Evolutionary conservation across 768 basidiomycete genomes (phyloP).

Genomic region (Hortiboletus flavorubellus): DNA sequence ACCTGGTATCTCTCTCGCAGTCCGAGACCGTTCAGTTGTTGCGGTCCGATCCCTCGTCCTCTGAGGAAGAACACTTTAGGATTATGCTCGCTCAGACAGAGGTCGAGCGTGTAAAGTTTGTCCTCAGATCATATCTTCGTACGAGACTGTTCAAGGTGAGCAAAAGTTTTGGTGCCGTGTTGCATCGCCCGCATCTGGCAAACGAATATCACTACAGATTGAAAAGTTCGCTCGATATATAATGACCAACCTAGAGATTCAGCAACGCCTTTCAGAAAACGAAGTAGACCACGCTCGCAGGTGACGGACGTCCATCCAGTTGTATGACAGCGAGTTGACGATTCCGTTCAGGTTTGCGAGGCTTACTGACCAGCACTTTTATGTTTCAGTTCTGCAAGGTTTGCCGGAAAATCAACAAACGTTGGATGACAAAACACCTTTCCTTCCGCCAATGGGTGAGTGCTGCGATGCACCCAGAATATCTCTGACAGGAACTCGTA

Average conservation of each 20-base stretch:
- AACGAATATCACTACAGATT: slow-evolving; percentile 47
- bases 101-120: slow-evolving; percentile 90
- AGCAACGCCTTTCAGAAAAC: slow-evolving; percentile 75
- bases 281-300: slow-evolving; percentile 80
- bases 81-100: slow-evolving; percentile 94
- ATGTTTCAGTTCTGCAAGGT: slow-evolving; percentile 75
- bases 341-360: slow-evolving; percentile 58
- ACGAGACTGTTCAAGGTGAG: slow-evolving; percentile 81
- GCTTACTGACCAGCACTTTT: slow-evolving; percentile 74
- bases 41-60: slow-evolving; percentile 76
- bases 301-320: slow-evolving; percentile 35
- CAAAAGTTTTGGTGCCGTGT: not conserved
- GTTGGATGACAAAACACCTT: slow-evolving; percentile 69
- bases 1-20: slow-evolving; percentile 36
- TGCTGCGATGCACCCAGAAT: slow-evolving; percentile 6
- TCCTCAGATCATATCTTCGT: slow-evolving; percentile 85
- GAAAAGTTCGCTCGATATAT: slow-evolving; percentile 86
- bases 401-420: slow-evolving; percentile 74
- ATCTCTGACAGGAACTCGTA: slow-evolving; percentile 32
- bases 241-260: slow-evolving; percentile 62
- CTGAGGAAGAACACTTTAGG: slow-evolving; percentile 90
- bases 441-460: slow-evolving; percentile 75
- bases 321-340: not conserved
- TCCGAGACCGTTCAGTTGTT: slow-evolving; percentile 74
- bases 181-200: not conserved